These are phyloP conservation scores for Uronychia setigera DNA, from an alignment of 73 alveolate genomes.

Conservation along the genomic window DNA sequence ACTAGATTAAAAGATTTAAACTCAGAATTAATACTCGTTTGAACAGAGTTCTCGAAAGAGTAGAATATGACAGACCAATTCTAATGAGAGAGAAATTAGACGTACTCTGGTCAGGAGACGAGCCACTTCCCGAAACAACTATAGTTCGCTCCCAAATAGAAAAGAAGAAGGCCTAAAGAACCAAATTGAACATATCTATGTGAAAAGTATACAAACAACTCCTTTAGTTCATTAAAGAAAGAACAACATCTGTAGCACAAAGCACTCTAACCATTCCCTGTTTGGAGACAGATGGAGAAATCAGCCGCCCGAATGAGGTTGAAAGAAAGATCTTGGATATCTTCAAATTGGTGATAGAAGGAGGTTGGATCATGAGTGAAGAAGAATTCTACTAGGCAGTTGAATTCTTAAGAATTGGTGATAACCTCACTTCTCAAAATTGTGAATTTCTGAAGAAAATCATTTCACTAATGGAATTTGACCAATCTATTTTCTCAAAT, in stretches of 20 bases:
- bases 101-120: slow-evolving; percentile 29
- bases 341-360: slow-evolving; percentile 24
- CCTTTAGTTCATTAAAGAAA: slow-evolving; percentile 16
- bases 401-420: slow-evolving; percentile 15
- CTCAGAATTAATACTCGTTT: slow-evolving; percentile 17
- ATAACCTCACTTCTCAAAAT: neutral
- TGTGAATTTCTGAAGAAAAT: neutral
- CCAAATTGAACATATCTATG: neutral
- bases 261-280: neutral
- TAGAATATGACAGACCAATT: slow-evolving; percentile 49
- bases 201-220: slow-evolving; percentile 7
- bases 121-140: slow-evolving; percentile 1
- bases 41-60: slow-evolving; percentile 34
- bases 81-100: slow-evolving; percentile 50
- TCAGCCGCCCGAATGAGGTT: slow-evolving; percentile 21
- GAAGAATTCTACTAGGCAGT: slow-evolving; percentile 21
- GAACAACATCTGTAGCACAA: neutral
- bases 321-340: slow-evolving; percentile 48
- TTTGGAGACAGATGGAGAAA: slow-evolving; percentile 2
- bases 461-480: neutral
- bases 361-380: slow-evolving; percentile 22
- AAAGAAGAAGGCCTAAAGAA: slow-evolving; percentile 12
- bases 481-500: neutral
- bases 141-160: slow-evolving; percentile 26
- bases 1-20: slow-evolving; percentile 8